Base-by-base conservation (phyloP, 345 rosid genomes). In the Lumnitzera littorea region DNA sequence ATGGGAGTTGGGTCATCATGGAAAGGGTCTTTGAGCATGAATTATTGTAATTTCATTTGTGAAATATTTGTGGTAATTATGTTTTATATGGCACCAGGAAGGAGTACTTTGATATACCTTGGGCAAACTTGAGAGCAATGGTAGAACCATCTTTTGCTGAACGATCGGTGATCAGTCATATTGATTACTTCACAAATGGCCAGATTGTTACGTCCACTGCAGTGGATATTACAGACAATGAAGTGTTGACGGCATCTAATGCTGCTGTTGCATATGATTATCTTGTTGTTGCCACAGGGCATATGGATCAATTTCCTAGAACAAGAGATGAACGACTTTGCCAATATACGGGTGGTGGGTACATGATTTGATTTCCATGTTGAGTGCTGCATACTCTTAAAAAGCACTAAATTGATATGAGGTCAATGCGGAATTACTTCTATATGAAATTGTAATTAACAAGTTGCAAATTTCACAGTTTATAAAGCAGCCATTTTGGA, bases 91-190 rank as follows among this genome's bases (percentile, higher is more conserved):
- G 60, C 36, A 12, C 48, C 9, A 16, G 91, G 80, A 86, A 86
- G 74, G 89, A 86, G 77, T 86, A 83, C 20, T 81, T 78, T 62
- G 89, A 86, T 78, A 81, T 86, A 10, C 72, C 85, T 0, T 83
- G 89, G 91, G 88, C 89, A 61, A 69, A 52, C 61, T 60, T 79
- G 80, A 72, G 80, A 63, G 55, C 73, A 17, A 72, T 80, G 76
- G 80, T 80, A 13, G 84, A 80, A 69, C 84, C 82, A 25, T 51
- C 75, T 11, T 70, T 67, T 58, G 84, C 66, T 5, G 61, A 77
- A 60, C 71, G 80, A 72, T 66, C 81, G 2, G 78, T 80, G 51
- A 70, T 80, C 61, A 70, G 74, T 67, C 84, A 77, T 41, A 51
- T 73, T 14, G 82, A 74, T n/a, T 77, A 80, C 72, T 59, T 74